Conservation (phyloP, 2,329 filamentous ascomycete species). For the Dactylellina leptospora region DNA sequence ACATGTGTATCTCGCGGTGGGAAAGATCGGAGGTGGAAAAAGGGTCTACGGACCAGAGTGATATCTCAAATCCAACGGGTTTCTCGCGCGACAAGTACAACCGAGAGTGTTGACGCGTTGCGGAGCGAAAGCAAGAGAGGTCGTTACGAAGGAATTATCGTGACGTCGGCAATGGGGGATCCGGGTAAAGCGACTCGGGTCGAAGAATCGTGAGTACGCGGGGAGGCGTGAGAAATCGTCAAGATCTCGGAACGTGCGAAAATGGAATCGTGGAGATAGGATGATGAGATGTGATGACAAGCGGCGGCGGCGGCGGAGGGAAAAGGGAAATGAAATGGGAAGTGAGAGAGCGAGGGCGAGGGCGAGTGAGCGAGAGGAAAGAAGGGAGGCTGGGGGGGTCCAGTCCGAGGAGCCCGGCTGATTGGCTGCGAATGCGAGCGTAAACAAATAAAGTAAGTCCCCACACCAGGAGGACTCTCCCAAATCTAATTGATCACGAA, state of each 20-base stretch:
- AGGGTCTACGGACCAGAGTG: constrained; percentile 32
- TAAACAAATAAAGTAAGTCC: constrained; percentile 51
- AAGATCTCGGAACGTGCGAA: constrained; percentile 21
- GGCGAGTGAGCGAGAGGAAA: constrained; percentile 13
- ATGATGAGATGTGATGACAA: constrained; percentile 45
- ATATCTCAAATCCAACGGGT: constrained; percentile 22
- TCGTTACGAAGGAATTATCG: constrained; percentile 15
- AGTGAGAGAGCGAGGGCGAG: constrained; percentile 47
- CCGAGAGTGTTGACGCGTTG: constrained; percentile 47
- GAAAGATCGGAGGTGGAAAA: neutral
- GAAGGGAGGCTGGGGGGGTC: constrained; percentile 50
- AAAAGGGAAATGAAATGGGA: constrained; percentile 23
- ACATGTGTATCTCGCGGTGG: neutral
- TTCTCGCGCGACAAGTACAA: constrained; percentile 41
- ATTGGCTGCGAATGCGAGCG: constrained; percentile 48
- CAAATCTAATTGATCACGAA: constrained; percentile 1
- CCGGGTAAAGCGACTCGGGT: constrained; percentile 30
- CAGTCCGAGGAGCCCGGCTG: constrained; percentile 1
- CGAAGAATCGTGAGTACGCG: constrained; percentile 18
- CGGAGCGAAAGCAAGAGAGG: neutral
- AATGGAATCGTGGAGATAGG: neutral
- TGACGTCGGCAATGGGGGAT: constrained; percentile 41
- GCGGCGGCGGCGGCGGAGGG: constrained; percentile 22
- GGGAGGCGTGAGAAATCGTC: constrained; percentile 23
- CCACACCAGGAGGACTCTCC: constrained; percentile 5